Conservation (phyloP, 257 asterid species). For the Pogostemon cablin region DNA sequence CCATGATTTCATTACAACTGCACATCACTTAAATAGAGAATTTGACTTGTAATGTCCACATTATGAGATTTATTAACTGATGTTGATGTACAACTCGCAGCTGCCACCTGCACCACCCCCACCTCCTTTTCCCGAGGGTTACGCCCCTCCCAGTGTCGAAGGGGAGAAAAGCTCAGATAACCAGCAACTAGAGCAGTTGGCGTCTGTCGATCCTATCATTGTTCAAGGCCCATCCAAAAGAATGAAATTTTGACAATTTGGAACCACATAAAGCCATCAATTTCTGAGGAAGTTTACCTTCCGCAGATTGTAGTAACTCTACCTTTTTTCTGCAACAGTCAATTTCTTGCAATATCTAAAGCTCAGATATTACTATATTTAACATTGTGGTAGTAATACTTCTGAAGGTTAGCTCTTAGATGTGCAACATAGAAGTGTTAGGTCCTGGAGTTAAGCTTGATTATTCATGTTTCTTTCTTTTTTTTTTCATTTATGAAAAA, state of each 20-base stretch:
- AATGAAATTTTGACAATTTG: slow-evolving; percentile 52
- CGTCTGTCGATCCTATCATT: slow-evolving; percentile 74
- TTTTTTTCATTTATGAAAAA: slow-evolving; percentile 7
- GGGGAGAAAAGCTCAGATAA: slow-evolving; percentile 66
- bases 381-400: neutral
- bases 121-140: slow-evolving; percentile 93
- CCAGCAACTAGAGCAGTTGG: slow-evolving; percentile 57
- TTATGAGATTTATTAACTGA: neutral
- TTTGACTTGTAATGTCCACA: neutral
- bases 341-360: no score
- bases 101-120: slow-evolving; percentile 86
- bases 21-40: neutral
- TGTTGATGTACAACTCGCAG: slow-evolving; percentile 43
- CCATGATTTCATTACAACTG: neutral
- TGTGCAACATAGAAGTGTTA: neutral
- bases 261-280: neutral
- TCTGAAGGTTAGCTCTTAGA: neutral
- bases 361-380: no score
- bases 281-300: neutral
- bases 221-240: slow-evolving; percentile 97
- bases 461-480: neutral
- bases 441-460: neutral
- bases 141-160: slow-evolving; percentile 60
- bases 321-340: neutral
- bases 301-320: neutral